Evolutionary conservation across 2,329 filamentous ascomycete species (phyloP), one percentile per base, ranked within the genome.

Genomic region (Aureobasidium uvarum): DNA sequence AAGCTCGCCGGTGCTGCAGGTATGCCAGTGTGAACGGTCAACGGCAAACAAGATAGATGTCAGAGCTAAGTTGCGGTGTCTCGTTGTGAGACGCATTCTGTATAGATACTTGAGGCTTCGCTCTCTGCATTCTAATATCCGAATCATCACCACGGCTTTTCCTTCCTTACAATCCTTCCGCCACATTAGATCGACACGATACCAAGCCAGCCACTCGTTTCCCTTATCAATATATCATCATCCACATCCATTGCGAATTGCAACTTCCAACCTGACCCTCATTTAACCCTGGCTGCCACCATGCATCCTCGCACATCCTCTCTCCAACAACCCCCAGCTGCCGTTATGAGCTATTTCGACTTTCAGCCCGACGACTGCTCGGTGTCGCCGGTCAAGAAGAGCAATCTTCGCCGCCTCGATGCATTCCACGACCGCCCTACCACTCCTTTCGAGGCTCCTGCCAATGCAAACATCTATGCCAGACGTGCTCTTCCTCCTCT

Each of bases 401-500:
- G 39, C 36, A 65, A 67, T 39, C 59, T 67, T 16, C 66, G 66
- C 56, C 62, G 64, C 60, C 62, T 68, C 28, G 66, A 68, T 28
- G 67, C 67, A 14, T 68, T 68, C 66, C 67, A 68, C 33, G 23
- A 66, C 41, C 55, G 66, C 10, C 23, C 59, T 41, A 28, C 25
- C 18, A 65, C 65, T 20, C 58, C 64, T 28, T 68, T 67, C 62
- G 66, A 68, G 41, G 58, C 39, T n/a, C 67, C 67, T 52, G 50
- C 54, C 38, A 62, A 68, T 46, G 67, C 67, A 58, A 65, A 51
- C 64, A 64, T 68, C 33, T 68, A 68, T 38, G 67, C 59, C 14
- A 67, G 28, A 33, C 66, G 67, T 45, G 66, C 67, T 59, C 62
- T 68, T 18, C 67, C 67, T 41, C 67, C 67, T 51, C 63, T 68